Evolutionary conservation across 495 filamentous ascomycete genomes (phyloP), one percentile per base, ranked within the genome.

Genomic region (Ascobolus immersus): DNA sequence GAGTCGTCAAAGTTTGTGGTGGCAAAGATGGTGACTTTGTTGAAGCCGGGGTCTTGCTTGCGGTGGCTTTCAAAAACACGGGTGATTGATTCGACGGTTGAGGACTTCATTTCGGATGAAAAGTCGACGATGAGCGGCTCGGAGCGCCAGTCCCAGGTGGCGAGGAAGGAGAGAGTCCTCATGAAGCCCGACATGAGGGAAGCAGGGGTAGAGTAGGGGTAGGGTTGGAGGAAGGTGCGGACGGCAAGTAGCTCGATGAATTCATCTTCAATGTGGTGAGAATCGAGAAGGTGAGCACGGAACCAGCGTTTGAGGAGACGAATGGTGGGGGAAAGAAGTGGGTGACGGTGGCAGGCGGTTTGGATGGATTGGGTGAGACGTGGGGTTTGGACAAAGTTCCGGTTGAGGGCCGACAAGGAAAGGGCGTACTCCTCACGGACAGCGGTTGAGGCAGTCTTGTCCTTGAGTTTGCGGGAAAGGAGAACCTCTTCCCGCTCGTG

Each of bases 231-330:
- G 50, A 93, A 96, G 21, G 64, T 61, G 23, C 67, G 71, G 4
- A 69, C 59, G 10, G 67, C 71, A 24, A 86, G 50, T 21, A 94
- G 63, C 52, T 96, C 86, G 35, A 91, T 62, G 19, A 92, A 50
- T 46, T 84, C 79, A 14, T 79, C 69, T 19, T 59, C 60, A 46
- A 94, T 57, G 42, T 92, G 76, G 19, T 56, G 59, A 0, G 64
- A 60, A n/a, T n/a, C n/a, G 14, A 96, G 67, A 26, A 86, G 69
- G 42, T 96, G 86, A 1, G 62, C 61, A 41, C 66, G 65, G 46
- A 92, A 86, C 86, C 86, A 96, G 41, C 67, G 59, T 52, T 94
- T 94, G 22, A 77, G 55, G 4, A 93, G 60, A n/a, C 84, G 74
- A 35, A 92, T 74, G 3, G 78, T 76, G 1, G 77, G 67, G 11